Evolutionary conservation across 1,284 basidiomycete genomes (phyloP), one percentile per base, ranked within the genome.

Genomic region (Chalciporus piperatoides): DNA sequence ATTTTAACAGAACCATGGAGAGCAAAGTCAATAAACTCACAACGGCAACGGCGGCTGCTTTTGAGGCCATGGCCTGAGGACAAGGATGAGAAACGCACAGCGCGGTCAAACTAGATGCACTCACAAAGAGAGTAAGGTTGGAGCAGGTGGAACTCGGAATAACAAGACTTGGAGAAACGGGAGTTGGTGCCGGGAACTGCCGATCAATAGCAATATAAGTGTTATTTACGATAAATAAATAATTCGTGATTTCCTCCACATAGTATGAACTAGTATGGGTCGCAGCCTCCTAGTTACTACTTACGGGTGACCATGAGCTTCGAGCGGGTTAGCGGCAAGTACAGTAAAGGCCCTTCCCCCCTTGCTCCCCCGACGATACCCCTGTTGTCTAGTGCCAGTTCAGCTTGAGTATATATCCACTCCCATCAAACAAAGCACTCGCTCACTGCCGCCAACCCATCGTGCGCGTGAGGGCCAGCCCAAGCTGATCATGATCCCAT

Each of bases 21-120:
- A 49, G 27, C 30, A 25, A 11, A 23, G 1, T 28, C 19, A 23
- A n/a, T 42, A 39, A 54, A 57, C 79, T 70, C 65, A 92, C 90
- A 64, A 92, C 81, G 70, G 84, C 84, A 60, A 82, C 84, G 55
- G 79, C 75, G 62, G 84, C 85, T 78, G 81, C 80, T 84, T 86
- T 91, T 65, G 88, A 81, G 59, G 90, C 87, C 90, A 92, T 92
- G 35, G 42, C 33, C 56, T 63, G 41, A 49, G 10, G 21, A 39
- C 10, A 48, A 44, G 25, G 12, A 9, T 46, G 10, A 51, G 33
- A 4, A 28, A 10, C 17, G 24, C 12, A 23, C 28, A 28, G 6
- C 12, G 14, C 35, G 11, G 19, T 19, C 49, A 32, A 39, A 46
- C 10, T 41, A 3, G 6, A 27, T 19, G 32, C 19, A 54, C 36